Conservation (phyloP, 176 grass and related monocot genomes). For the Carex littledalei region DNA sequence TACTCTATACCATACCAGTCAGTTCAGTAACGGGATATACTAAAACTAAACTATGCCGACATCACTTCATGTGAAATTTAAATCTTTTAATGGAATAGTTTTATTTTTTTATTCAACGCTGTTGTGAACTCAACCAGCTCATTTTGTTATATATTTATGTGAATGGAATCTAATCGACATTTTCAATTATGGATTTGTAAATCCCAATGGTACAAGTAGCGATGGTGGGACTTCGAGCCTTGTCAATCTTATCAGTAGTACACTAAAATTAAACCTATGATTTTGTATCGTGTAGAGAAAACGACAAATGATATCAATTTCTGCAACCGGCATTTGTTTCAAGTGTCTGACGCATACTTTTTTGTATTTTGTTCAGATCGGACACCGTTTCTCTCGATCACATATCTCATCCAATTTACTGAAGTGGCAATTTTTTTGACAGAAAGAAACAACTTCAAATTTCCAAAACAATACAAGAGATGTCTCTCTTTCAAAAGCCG, state of each 20-base stretch:
- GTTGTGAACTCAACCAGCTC: background rate
- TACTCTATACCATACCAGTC: background rate
- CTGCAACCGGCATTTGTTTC: background rate
- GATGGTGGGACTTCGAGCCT: background rate
- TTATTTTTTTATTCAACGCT: background rate
- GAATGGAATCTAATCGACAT: background rate
- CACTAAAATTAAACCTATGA: background rate
- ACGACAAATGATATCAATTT: conserved; percentile 5
- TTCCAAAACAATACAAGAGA: background rate
- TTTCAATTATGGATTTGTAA: background rate
- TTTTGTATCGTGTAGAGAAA: background rate
- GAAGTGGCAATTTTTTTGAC: background rate
- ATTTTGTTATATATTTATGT: background rate
- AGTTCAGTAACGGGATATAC: background rate
- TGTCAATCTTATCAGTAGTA: background rate
- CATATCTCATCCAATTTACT: background rate
- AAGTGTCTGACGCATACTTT: background rate
- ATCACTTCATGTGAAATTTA: background rate
- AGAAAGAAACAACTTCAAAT: background rate
- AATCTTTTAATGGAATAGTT: background rate
- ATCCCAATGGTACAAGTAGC: background rate
- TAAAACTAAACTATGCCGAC: background rate
- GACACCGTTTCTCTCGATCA: conserved; percentile 1
- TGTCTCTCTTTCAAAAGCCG: background rate
- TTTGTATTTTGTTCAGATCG: conserved; percentile 9